Evolutionary conservation across 768 basidiomycete genomes (phyloP).

Genomic region (Leccinum broughii): DNA sequence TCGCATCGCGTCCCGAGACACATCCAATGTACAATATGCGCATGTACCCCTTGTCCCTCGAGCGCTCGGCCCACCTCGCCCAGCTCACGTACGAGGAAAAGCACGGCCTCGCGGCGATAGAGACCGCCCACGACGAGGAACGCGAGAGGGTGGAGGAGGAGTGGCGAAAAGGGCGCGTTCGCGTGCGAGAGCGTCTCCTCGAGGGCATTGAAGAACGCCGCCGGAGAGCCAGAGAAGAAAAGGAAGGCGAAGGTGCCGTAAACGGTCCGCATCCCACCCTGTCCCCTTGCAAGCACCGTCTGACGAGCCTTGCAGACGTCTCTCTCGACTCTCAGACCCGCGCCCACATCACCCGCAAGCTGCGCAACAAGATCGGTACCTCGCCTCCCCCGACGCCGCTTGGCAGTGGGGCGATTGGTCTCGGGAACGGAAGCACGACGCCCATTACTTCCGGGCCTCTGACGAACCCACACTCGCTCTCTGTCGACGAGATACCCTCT

Average conservation of each 20-base stretch:
- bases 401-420: slow-evolving; percentile 36
- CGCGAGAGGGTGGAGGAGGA: slow-evolving; percentile 79
- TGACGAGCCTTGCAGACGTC: slow-evolving; percentile 50
- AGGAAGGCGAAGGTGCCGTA: slow-evolving; percentile 82
- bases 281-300: background rate
- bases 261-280: slow-evolving; percentile 42
- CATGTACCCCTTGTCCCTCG: slow-evolving; percentile 69
- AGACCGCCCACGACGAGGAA: slow-evolving; percentile 77
- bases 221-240: slow-evolving; percentile 79
- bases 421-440: slow-evolving; percentile 43
- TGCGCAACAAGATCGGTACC: slow-evolving; percentile 62
- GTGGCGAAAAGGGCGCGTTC: slow-evolving; percentile 72
- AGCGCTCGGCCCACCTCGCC: slow-evolving; percentile 72
- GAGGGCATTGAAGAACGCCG: slow-evolving; percentile 86
- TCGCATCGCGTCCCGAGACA: slow-evolving; percentile 68
- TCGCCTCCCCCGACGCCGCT: slow-evolving; percentile 79
- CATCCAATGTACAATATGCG: slow-evolving; percentile 67
- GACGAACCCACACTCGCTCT: slow-evolving; percentile 80
- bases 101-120: slow-evolving; percentile 63
- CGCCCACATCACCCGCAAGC: slow-evolving; percentile 65
- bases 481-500: slow-evolving; percentile 84
- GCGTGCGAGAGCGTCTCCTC: slow-evolving; percentile 72
- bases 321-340: slow-evolving; percentile 71
- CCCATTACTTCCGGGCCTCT: slow-evolving; percentile 51
- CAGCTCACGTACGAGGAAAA: slow-evolving; percentile 68